Evolutionary conservation across 495 filamentous ascomycete genomes (phyloP).

Genomic region (Aspergillus heteromorphus): DNA sequence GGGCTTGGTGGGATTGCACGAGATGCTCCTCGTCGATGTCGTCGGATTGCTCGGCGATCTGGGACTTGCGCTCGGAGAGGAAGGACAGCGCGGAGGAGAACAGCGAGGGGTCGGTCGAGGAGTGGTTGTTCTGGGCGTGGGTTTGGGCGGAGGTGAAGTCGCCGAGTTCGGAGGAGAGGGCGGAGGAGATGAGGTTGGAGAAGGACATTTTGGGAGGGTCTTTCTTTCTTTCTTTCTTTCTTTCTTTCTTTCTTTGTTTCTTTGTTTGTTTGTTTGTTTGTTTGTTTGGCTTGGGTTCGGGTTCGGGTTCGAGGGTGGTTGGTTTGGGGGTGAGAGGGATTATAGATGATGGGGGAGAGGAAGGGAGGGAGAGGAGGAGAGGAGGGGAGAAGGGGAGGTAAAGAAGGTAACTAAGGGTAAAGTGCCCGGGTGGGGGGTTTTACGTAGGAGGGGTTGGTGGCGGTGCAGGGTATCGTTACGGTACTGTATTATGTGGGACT

Average conservation of each 20-base stretch:
- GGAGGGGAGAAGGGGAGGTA: not conserved
- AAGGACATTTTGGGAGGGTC: conserved; percentile 14
- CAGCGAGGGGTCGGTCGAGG: conserved; percentile 16
- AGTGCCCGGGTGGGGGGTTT: too few species aligned
- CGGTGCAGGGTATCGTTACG: not conserved
- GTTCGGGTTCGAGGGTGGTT: not conserved
- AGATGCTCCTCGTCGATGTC: conserved; percentile 54
- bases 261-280: not conserved
- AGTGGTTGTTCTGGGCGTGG: conserved; percentile 8
- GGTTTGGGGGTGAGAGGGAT: not conserved
- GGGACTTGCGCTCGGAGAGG: conserved; percentile 39
- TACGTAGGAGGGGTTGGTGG: too few species aligned
- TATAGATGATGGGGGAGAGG: too few species aligned
- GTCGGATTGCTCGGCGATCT: conserved; percentile 28
- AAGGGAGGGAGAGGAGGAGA: not conserved
- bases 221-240: not conserved
- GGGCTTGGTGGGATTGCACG: conserved; percentile 49
- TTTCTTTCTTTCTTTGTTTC: too few species aligned
- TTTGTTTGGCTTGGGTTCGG: too few species aligned
- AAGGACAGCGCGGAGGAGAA: conserved; percentile 47
- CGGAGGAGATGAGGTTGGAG: conserved; percentile 5
- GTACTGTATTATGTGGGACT: too few species aligned
- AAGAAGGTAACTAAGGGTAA: not conserved
- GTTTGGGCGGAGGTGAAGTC: not conserved
- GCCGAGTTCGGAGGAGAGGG: not conserved